Base-by-base conservation (phyloP, 352 stramenopile species). In the Globisporangium polare region DNA sequence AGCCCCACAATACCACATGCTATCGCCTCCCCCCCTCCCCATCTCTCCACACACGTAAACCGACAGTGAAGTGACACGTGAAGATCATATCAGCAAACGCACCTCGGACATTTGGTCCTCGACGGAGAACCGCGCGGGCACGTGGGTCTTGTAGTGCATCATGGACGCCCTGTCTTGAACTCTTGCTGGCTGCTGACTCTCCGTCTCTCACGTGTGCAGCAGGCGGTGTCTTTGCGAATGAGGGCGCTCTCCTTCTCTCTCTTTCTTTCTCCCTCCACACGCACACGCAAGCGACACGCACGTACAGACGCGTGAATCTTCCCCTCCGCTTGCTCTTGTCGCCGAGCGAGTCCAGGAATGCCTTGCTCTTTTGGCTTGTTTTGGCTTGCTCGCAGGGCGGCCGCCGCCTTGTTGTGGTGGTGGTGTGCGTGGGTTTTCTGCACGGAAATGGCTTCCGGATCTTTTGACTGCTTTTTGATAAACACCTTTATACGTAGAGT, bases 91-190 rank as follows among this genome's bases (percentile, higher is more conserved):
- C 20, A 15, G 13, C 27, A 24, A 18, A 55, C 68, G 27, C 55
- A 92, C 85, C 73, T 95, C 86, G 37, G 83, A 75, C 86, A 95
- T 95, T 71, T 95, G 86, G 66, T 95, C 86, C 46, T 95, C 86
- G 41, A 92, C 82, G 49, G 86, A 95, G 63, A 92, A 89, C 53
- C 86, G 83, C 63, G 80, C 80, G 18, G 86, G 86, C 68, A 87
- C 81, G 71, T 95, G 86, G 43, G 86, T 95, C 70, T 91, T 91
- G 72, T 95, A 95, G 66, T 95, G 85, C 80, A 92, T 93, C 56
- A 62, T 66, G 31, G 10, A 50, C 29, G 20, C 9, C 13, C 42
- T 27, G 27, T 53, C 43, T 41, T 60, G n/a, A n/a, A 33, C 29
- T 33, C 15, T 24, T 9, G 10, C 33, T 46, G n/a, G n/a, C 18